Evolutionary conservation across 2,329 filamentous ascomycete species (phyloP).

Genomic region (Aspergillus ibericus): DNA sequence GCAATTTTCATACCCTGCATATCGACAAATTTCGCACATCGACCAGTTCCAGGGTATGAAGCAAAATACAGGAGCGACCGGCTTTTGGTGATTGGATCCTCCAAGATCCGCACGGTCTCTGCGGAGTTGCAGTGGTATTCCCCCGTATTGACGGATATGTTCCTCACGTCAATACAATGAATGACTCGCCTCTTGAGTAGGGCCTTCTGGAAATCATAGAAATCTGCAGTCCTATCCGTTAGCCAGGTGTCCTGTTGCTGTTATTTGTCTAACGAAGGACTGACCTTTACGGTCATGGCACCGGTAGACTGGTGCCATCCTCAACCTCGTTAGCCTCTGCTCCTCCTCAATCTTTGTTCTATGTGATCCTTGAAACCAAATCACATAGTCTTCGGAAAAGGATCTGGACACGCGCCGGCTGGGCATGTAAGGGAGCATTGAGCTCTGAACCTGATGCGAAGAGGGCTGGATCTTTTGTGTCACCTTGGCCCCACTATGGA

Average conservation of each 20-base stretch:
- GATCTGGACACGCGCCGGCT: neutral
- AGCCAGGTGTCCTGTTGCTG: neutral
- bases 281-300: slow-evolving; percentile 7
- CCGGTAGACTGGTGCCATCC: slow-evolving; percentile 1
- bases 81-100: neutral
- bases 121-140: slow-evolving; percentile 7
- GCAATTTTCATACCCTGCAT: neutral
- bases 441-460: neutral
- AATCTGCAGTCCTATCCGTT: neutral
- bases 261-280: neutral
- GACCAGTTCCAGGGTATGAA: neutral
- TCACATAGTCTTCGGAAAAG: neutral
- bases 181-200: slow-evolving; percentile 2
- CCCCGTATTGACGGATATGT: slow-evolving; percentile 2
- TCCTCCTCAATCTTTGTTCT: neutral
- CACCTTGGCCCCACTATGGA: neutral
- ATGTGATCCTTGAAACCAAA: slow-evolving; percentile 10
- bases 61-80: neutral
- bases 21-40: neutral
- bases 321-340: neutral
- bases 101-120: slow-evolving; percentile 9
- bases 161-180: slow-evolving; percentile 3
- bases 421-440: slow-evolving; percentile 8
- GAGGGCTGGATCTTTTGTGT: neutral
- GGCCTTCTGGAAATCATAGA: slow-evolving; percentile 7